Conservation (phyloP, 2,329 filamentous ascomycete species). For the Sporothrix dimorphospora region DNA sequence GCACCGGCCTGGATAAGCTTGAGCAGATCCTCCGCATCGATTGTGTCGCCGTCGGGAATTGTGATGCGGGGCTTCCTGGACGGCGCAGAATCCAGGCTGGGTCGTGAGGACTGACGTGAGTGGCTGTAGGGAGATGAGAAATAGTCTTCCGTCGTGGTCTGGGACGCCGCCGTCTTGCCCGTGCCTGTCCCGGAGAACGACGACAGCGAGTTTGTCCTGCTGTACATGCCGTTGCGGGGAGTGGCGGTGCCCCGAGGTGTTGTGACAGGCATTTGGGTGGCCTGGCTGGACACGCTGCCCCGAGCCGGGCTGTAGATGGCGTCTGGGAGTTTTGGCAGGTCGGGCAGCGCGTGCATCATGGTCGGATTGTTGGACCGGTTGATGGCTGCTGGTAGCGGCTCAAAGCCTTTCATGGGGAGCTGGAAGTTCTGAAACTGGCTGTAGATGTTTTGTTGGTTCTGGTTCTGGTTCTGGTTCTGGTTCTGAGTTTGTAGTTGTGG, state of each 20-base stretch:
- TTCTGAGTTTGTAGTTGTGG: slow-evolving; percentile 2
- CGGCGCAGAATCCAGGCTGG: slow-evolving; percentile 35
- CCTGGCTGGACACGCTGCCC: slow-evolving; percentile 68
- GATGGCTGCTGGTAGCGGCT: not conserved
- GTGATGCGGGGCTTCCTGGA: slow-evolving; percentile 47
- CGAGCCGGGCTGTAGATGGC: slow-evolving; percentile 79
- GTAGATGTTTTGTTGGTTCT: slow-evolving; percentile 36
- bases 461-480: slow-evolving; percentile 39
- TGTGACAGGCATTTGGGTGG: slow-evolving; percentile 66
- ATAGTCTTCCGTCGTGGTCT: slow-evolving; percentile 40
- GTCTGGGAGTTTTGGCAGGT: slow-evolving; percentile 70
- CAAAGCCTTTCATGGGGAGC: slow-evolving; percentile 20
- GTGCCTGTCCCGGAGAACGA: slow-evolving; percentile 40
- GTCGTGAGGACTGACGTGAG: slow-evolving; percentile 36
- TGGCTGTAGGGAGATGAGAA: slow-evolving; percentile 34
- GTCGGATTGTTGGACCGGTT: slow-evolving; percentile 14
- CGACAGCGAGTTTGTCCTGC: slow-evolving; percentile 58
- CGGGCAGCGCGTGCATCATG: slow-evolving; percentile 45
- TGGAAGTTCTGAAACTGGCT: slow-evolving; percentile 29
- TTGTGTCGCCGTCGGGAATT: slow-evolving; percentile 58
- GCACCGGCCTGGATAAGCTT: slow-evolving; percentile 64
- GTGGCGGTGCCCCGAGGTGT: slow-evolving; percentile 66
- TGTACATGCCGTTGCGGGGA: slow-evolving; percentile 66
- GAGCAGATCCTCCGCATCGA: slow-evolving; percentile 71
- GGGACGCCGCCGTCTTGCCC: slow-evolving; percentile 24